Evolutionary conservation across 1,284 basidiomycete genomes (phyloP), one percentile per base, ranked within the genome.

Genomic region (Ustilago trichophora): DNA sequence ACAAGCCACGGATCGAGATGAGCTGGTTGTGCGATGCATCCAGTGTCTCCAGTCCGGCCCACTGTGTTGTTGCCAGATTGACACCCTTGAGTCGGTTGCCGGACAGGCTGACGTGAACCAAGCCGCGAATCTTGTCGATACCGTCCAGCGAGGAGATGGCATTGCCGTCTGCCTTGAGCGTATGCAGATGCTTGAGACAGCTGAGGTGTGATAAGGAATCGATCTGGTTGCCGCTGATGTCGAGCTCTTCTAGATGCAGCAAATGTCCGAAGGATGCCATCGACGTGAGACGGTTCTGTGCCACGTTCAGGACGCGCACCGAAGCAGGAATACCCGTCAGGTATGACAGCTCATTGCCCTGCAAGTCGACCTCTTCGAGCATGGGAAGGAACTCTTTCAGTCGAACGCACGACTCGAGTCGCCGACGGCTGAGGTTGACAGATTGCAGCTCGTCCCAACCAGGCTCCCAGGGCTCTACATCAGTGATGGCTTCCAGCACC

Each of bases 381-480:
- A 84, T 85, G 7, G 96, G 95, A 62, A 97, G 82, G 81, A 97
- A 95, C 83, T 98, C 95, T 80, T 96, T 94, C 71, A 98, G 83
- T 54, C 93, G 85, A 27, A 93, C 91, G 19, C 95, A 88, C 75
- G 92, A 93, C 76, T 98, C 94, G 41, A 95, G 83, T 41, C 87
- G 87, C 81, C 90, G 90, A 45, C 85, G 84, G 32, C 89, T 89
- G 72, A 98, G 84, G 80, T 98, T 89, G 69, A 98, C 89, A 13
- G 83, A 83, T 51, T 80, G 85, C 66, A 98, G 83, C 40, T 87
- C 85, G 72, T 97, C 93, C 95, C 95, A 98, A 80, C 92, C 87
- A n/a, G 93, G 92, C 80, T 94, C 91, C 83, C 93, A 97, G 1
- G 94, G 93, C 80, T 94, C 90, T 12, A 94, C 89, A 77, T 98